Evolutionary conservation across 2,329 filamentous ascomycete species (phyloP), one percentile per base, ranked within the genome.

Genomic region (Talaromyces atroroseus): DNA sequence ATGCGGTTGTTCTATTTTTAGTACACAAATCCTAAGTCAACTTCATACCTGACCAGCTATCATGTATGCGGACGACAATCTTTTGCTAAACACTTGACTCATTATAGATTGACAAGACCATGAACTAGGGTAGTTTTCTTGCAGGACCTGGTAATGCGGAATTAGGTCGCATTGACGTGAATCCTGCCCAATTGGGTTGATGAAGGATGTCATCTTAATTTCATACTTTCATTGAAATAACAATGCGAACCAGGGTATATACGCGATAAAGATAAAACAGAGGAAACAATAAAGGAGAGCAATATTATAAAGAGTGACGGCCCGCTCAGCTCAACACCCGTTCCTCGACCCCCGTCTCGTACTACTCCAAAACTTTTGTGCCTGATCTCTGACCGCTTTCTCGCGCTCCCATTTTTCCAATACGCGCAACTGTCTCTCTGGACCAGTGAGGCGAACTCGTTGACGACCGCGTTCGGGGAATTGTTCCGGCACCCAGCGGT

Each of bases 381-480:
- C 50, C 12, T 53, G 40, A n/a, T 60, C 48, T 23, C 47, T 36
- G 50, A 62, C 42, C 18, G 59, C 32, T 38, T 59, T 60, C 52
- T 66, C 63, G 10, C 61, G 46, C 53, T 65, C 59, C 18, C 38
- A 47, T 40, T 63, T 59, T 20, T 52, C 58, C 56, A 59, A 56
- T 11, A 61, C 60, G 1, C 55, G 57, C 21, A 65, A n/a, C 46
- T 59, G 58, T 44, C 61, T 58, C 56, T 65, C 63, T 3, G 53
- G 48, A 4, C 62, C 64, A 0, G 53, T n/a, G 10, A 66, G 40
- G 3, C 60, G 58, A 7, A 64, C 54, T 0, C 60, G 58, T 45
- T 58, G 59, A 1, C 62, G 58, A 12, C 64, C 62, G 1, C 63
- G 61, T 4, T 55, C 52, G 2, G 63, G 62, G 46, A 58, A 65